phyloP scores from a whole-genome alignment of 2,329 filamentous ascomycete species.

The Emergomyces pasteurianus region DNA sequence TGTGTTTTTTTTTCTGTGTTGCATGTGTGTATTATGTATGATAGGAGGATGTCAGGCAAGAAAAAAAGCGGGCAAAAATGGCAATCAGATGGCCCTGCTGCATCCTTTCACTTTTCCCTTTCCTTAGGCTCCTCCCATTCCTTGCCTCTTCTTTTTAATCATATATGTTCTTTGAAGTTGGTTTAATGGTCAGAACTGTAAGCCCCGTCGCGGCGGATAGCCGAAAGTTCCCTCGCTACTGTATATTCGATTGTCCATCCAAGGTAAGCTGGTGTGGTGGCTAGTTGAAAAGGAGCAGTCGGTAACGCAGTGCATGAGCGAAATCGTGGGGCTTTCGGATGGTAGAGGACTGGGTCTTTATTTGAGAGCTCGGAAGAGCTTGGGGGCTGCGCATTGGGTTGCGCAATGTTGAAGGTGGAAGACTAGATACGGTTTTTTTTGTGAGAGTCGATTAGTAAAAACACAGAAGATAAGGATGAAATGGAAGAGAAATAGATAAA shows the following conservation, averaged over 20 bases:
- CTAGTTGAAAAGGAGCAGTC: background rate
- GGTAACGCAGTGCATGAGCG: background rate
- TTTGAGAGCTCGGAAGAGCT: constrained; percentile 87
- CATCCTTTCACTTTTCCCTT: background rate
- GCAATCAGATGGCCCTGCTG: background rate
- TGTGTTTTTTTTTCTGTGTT: background rate
- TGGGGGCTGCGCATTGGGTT: constrained; percentile 81
- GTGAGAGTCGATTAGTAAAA: background rate
- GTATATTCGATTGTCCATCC: background rate
- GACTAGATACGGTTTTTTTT: constrained; percentile 45
- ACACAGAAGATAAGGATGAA: background rate
- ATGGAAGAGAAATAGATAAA: background rate
- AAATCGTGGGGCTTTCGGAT: background rate
- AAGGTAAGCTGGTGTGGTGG: background rate
- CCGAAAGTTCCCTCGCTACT: background rate
- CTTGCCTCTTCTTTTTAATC: background rate
- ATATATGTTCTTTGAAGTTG: background rate
- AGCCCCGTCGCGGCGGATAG: background rate
- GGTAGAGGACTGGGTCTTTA: constrained; percentile 40
- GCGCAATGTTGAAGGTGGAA: constrained; percentile 99
- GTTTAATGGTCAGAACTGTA: background rate
- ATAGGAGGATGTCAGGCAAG: background rate
- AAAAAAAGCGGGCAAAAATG: background rate
- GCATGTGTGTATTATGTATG: background rate
- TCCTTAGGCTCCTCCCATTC: background rate